Conservation (phyloP, 1,284 basidiomycete species). For the Hymenochaete sp. region DNA sequence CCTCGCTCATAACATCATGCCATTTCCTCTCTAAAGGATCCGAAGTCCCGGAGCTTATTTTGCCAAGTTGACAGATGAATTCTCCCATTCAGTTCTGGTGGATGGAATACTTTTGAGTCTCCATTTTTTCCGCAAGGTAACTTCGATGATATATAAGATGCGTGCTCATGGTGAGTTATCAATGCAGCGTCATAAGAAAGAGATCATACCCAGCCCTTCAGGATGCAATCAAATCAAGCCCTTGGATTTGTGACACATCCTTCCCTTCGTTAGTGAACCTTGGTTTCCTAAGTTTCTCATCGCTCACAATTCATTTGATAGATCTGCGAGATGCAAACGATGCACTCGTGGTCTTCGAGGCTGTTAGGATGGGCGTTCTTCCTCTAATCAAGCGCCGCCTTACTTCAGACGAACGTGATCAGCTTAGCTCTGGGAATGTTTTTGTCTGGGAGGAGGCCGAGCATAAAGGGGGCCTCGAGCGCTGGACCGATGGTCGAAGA, state of each 20-base stretch:
- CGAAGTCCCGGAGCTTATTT: slow-evolving; percentile 14
- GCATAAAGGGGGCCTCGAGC: slow-evolving; percentile 62
- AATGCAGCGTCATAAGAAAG: not conserved
- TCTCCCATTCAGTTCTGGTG: slow-evolving; percentile 9
- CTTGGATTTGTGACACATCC: slow-evolving; percentile 37
- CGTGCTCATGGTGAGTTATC: not conserved
- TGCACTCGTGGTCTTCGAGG: slow-evolving; percentile 56
- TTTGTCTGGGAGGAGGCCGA: slow-evolving; percentile 81
- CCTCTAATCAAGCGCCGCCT: slow-evolving; percentile 64
- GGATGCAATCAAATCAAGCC: slow-evolving; percentile 3
- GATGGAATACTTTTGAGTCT: slow-evolving; percentile 6
- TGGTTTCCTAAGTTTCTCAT: not conserved
- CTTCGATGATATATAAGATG: slow-evolving; percentile 5
- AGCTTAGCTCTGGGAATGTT: slow-evolving; percentile 59
- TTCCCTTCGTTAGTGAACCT: slow-evolving; percentile 40
- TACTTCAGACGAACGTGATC: slow-evolving; percentile 56
- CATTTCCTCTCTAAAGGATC: slow-evolving; percentile 8
- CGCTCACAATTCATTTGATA: slow-evolving; percentile 25
- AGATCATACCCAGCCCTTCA: not conserved
- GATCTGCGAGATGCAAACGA: slow-evolving; percentile 61
- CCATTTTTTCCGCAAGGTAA: slow-evolving; percentile 11
- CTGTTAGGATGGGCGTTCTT: slow-evolving; percentile 58
- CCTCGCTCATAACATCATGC: no score
- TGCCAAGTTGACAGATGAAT: not conserved
- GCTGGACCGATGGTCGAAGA: slow-evolving; percentile 71